phyloP scores from a whole-genome alignment of 805 yeast species.

The Grigorovia transvaalensis region DNA sequence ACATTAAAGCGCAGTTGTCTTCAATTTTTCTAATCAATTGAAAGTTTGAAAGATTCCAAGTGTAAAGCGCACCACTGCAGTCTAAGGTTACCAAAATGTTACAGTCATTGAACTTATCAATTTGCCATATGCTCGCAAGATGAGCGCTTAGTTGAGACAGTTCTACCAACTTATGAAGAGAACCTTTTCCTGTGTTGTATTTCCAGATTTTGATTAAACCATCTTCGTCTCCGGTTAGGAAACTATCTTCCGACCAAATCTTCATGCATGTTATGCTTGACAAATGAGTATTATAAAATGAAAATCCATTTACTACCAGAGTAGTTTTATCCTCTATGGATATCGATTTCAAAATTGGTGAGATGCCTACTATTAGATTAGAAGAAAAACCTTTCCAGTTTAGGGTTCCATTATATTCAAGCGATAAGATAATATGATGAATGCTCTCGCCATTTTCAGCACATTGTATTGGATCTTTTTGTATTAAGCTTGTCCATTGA shows the following conservation, averaged over 20 bases:
- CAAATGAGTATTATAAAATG: slow-evolving; percentile 26
- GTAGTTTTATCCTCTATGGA: not conserved
- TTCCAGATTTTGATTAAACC: slow-evolving; percentile 57
- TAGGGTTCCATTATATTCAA: not conserved
- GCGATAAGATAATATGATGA: not conserved
- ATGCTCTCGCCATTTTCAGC: not conserved
- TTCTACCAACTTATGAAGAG: slow-evolving; percentile 16
- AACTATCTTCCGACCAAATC: slow-evolving; percentile 16
- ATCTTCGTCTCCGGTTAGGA: slow-evolving; percentile 36
- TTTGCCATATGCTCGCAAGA: slow-evolving; percentile 33
- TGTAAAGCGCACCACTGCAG: slow-evolving; percentile 39
- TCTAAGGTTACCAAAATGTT: slow-evolving; percentile 49
- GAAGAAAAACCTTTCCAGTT: not conserved
- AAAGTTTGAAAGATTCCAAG: slow-evolving; percentile 56
- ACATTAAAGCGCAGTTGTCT: slow-evolving; percentile 23
- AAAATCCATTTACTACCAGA: slow-evolving; percentile 1
- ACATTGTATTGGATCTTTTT: not conserved
- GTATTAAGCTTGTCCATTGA: not conserved
- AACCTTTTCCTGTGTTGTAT: slow-evolving; percentile 7
- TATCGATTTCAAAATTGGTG: not conserved
- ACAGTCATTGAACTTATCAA: slow-evolving; percentile 42
- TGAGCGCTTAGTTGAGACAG: slow-evolving; percentile 48
- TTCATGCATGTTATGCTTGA: slow-evolving; percentile 22
- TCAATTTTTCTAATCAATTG: slow-evolving; percentile 36
- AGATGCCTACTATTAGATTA: not conserved